phyloP scores from a whole-genome alignment of 2,329 filamentous ascomycete species.

The Aspergillus floridensis region DNA sequence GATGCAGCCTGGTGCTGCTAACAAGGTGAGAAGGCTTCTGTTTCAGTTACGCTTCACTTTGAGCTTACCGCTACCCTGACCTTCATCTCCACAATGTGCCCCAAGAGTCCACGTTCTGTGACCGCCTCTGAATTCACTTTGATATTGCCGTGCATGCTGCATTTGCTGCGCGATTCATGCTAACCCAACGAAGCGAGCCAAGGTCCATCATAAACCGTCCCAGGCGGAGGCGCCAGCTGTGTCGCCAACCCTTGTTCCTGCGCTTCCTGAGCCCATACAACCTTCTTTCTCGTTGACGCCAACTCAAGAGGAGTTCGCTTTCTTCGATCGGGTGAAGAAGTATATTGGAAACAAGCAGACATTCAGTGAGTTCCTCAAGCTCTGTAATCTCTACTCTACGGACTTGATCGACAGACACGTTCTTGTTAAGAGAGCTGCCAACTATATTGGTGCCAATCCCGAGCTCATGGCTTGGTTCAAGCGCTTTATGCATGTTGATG shows the following conservation, averaged over 20 bases:
- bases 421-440: constrained; percentile 75
- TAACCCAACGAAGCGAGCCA: constrained; percentile 62
- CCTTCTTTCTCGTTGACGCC: constrained; percentile 72
- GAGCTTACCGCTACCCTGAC: neutral
- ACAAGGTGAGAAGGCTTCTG: constrained; percentile 48
- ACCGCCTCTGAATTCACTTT: neutral
- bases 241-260: constrained; percentile 83
- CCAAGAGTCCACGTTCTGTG: neutral
- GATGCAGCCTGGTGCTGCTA: constrained; percentile 44
- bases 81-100: too few species aligned
- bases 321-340: constrained; percentile 97
- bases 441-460: constrained; percentile 82
- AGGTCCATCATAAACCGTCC: constrained; percentile 66
- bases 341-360: constrained; percentile 87
- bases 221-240: constrained; percentile 60
- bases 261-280: constrained; percentile 81
- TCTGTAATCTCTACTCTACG: constrained; percentile 92
- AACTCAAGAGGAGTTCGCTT: constrained; percentile 79
- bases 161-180: neutral
- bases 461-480: constrained; percentile 91
- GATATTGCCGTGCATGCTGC: neutral
- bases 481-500: constrained; percentile 70
- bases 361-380: constrained; percentile 94
- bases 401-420: constrained; percentile 85
- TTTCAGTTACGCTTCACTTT: neutral